Base-by-base conservation (phyloP, 164 flowering plant genomes). In the Stephania japonica region DNA sequence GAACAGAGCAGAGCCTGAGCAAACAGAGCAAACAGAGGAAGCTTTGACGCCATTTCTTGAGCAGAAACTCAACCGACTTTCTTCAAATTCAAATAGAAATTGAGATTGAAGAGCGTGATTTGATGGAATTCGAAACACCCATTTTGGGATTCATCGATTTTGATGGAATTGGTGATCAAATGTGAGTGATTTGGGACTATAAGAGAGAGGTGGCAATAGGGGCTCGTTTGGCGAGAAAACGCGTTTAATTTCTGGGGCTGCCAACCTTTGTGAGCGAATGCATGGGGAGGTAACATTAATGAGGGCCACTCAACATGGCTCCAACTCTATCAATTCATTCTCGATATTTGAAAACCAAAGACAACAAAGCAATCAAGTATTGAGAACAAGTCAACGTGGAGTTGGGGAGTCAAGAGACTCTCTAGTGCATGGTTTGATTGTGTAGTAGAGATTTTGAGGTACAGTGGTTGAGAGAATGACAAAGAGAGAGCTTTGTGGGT, bases 401-500 rank as follows among this genome's bases (percentile, higher is more conserved):
- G 16, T 10, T 12, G 59, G 59, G 59, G n/a, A 50, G 11, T n/a
- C 18, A 50, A 13, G 19, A 12, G 18, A 50, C 59, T 50, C 59
- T 16, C 59, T 16, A n/a, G 11, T 50, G 18, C 59, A 50, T n/a
- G 4, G 12, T 44, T 44, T 44, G 53, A 16, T 47, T 47, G 53
- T 7, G 53, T 47, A 47, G 16, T 56, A 19, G 62, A 56, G 21
- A 56, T 56, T 13, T 56, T 5, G 71, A 77, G 83, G 77, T 79
- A 79, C 80, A 79, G 84, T 82, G 72, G 84, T 78, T 82, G 82
- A 70, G 65, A 43, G 71, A 21, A 5, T 9, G 49, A 50, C 70
- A 75, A 47, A 53, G 72, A 42, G 42, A 67, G 62, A 67, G 42
- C 3, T 18, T 71, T 12, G 70, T 76, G 84, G 80, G 69, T 73